Evolutionary conservation across 1,284 basidiomycete genomes (phyloP).

Genomic region (Tetrapyrgos nigripes): DNA sequence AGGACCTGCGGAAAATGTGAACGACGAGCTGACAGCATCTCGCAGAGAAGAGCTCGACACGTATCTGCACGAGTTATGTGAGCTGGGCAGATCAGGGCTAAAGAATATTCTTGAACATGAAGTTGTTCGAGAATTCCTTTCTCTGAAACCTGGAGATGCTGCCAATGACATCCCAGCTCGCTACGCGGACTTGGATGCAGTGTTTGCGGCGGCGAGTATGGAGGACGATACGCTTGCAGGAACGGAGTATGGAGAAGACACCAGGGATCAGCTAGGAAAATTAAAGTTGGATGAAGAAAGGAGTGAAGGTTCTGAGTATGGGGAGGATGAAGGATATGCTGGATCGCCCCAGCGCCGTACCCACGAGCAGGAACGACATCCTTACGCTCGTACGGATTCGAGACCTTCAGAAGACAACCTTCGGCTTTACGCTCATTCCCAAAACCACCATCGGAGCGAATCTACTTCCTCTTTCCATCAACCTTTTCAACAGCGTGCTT

Average conservation of each 20-base stretch:
- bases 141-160: constrained; percentile 89
- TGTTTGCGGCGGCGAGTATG: constrained; percentile 58
- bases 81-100: constrained; percentile 66
- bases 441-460: constrained; percentile 56
- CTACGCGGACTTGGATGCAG: constrained; percentile 58
- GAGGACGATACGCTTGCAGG: constrained; percentile 36
- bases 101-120: constrained; percentile 85
- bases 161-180: constrained; percentile 69
- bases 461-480: constrained; percentile 53
- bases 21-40: constrained; percentile 85
- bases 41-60: constrained; percentile 87
- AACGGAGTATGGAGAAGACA: constrained; percentile 41
- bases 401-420: constrained; percentile 32
- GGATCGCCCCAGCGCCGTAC: constrained; percentile 45
- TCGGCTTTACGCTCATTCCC: constrained; percentile 47
- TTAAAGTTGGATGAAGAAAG: constrained; percentile 52
- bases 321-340: constrained; percentile 59
- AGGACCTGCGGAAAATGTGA: constrained; percentile 86
- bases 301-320: constrained; percentile 65
- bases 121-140: constrained; percentile 86
- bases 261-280: constrained; percentile 54
- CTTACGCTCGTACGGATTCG: constrained; percentile 26
- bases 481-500: constrained; percentile 42
- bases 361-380: constrained; percentile 34
- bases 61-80: constrained; percentile 85